A percentile compares a stretch with the other conserved stretches of the same genome.
These are phyloP conservation scores for Saccharomycopsis malanga DNA, from an alignment of 805 yeast genomes.

Conservation along the genomic window DNA sequence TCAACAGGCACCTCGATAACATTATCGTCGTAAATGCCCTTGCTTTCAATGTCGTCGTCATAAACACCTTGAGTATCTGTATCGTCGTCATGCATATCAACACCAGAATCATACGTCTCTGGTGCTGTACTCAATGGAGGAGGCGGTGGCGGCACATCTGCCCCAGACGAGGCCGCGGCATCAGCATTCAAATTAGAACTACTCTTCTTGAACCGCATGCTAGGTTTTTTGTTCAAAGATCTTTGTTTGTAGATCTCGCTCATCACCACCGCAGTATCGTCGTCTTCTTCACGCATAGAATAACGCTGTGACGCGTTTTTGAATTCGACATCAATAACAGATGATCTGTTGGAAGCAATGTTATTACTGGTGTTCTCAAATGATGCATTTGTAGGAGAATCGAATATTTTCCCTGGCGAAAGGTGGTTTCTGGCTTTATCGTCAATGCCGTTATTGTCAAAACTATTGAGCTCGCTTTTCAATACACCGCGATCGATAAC, in stretches of 20 bases:
- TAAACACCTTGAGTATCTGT: no score
- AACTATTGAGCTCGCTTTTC: constrained; percentile 10
- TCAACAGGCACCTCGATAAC: constrained; percentile 9
- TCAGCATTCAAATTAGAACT: background rate
- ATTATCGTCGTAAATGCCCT: constrained; percentile 16
- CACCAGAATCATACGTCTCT: background rate
- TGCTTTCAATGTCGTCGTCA: constrained; percentile 17
- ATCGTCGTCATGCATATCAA: constrained; percentile 21
- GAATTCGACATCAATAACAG: constrained; percentile 19
- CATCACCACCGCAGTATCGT: constrained; percentile 13
- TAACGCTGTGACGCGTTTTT: constrained; percentile 15
- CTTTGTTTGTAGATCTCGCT: constrained; percentile 15
- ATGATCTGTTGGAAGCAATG: constrained; percentile 13
- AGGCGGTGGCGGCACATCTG: background rate
- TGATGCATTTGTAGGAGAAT: constrained; percentile 6
- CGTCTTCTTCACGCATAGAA: constrained; percentile 17
- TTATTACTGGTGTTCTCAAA: background rate
- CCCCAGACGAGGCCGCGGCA: constrained; percentile 13
- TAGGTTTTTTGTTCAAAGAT: constrained; percentile 9
- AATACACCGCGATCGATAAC: constrained; percentile 2
- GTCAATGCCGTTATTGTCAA: constrained; percentile 15
- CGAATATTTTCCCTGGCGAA: constrained; percentile 13
- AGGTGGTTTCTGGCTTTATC: background rate
- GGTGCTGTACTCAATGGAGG: constrained; percentile 1
- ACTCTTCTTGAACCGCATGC: constrained; percentile 12